Percentiles rank a stretch among this genome's conserved stretches.
Evolutionary conservation across 179 eudicot genomes (phyloP).

Genomic region (Beta macrorhiza): DNA sequence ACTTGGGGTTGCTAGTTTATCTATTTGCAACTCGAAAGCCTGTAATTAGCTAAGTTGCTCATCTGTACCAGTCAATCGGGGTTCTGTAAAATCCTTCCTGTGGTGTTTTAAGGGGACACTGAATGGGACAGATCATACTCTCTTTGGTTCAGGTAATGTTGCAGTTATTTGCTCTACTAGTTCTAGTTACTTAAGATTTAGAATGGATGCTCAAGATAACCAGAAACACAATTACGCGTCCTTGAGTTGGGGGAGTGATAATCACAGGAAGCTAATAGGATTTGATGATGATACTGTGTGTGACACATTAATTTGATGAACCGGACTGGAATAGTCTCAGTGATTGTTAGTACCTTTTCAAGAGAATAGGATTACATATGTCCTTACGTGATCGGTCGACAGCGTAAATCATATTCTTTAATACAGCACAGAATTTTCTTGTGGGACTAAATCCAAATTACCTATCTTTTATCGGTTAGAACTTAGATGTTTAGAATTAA

Average conservation of each 20-base stretch:
- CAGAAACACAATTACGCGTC: not conserved
- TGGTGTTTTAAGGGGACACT: not conserved
- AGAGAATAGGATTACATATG: not conserved
- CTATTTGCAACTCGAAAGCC: no score
- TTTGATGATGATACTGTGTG: not conserved
- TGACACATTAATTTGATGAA: not conserved
- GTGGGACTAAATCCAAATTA: not conserved
- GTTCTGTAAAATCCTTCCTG: not conserved
- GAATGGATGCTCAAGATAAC: not conserved
- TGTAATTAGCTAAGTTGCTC: not conserved
- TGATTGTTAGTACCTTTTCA: not conserved
- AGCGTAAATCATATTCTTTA: not conserved
- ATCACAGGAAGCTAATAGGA: not conserved
- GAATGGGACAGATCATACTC: constrained; percentile 3
- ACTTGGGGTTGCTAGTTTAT: not conserved
- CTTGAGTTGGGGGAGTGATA: not conserved
- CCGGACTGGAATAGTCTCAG: not conserved
- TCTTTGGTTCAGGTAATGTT: constrained; percentile 2
- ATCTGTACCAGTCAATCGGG: not conserved
- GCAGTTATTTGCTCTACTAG: constrained; percentile 8
- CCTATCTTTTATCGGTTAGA: not conserved
- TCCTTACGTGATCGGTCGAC: not conserved
- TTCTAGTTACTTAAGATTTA: not conserved
- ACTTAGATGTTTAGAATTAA: not conserved
- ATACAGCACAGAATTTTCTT: not conserved